Conservation (phyloP, 2,329 filamentous ascomycete species). For the Graphilbum fragrans region DNA sequence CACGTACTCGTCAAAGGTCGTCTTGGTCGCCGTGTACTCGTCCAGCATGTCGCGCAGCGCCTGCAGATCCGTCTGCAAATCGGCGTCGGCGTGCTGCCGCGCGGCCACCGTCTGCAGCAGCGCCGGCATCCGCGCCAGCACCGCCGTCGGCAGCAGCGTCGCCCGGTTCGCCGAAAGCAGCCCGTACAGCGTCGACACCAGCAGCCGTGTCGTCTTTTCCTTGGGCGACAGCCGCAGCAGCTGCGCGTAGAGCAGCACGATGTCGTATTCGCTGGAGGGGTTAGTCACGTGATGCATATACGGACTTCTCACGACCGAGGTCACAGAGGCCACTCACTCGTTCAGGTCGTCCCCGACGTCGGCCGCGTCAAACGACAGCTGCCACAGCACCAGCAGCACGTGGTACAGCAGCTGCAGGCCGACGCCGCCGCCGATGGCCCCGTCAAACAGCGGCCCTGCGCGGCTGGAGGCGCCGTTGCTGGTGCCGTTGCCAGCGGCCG, state of each 20-base stretch:
- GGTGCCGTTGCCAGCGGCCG: slow-evolving; percentile 7
- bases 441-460: slow-evolving; percentile 34
- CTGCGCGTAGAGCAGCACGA: slow-evolving; percentile 84
- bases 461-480: background rate
- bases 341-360: slow-evolving; percentile 64
- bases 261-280: slow-evolving; percentile 69
- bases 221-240: slow-evolving; percentile 87
- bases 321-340: slow-evolving; percentile 43
- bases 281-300: background rate
- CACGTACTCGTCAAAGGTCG: slow-evolving; percentile 79
- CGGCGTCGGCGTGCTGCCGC: slow-evolving; percentile 51
- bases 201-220: slow-evolving; percentile 89
- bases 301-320: background rate
- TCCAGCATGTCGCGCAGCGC: slow-evolving; percentile 51
- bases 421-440: slow-evolving; percentile 63
- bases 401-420: slow-evolving; percentile 90
- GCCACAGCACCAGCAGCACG: slow-evolving; percentile 87
- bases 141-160: slow-evolving; percentile 70
- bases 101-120: slow-evolving; percentile 50
- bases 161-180: slow-evolving; percentile 60
- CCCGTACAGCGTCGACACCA: slow-evolving; percentile 82
- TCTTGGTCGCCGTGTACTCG: slow-evolving; percentile 58
- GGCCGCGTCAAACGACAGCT: slow-evolving; percentile 87
- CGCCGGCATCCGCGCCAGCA: slow-evolving; percentile 68
- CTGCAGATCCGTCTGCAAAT: slow-evolving; percentile 50